Evolutionary conservation across 2,329 filamentous ascomycete genomes (phyloP).

Genomic region (Aspergillus puulaauensis): DNA sequence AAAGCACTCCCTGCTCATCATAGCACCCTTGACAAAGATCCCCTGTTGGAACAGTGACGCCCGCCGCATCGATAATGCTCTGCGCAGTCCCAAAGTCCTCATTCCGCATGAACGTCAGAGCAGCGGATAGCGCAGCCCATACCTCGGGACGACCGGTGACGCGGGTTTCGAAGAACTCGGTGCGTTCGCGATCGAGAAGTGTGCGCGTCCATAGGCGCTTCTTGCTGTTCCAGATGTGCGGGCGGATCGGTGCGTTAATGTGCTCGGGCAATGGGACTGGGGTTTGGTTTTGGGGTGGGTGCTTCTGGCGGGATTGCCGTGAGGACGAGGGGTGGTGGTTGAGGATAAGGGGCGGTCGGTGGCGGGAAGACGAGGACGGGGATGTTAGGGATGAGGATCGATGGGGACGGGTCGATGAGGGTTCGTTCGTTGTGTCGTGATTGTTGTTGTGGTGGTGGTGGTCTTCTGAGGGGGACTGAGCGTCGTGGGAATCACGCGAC

Average conservation of each 20-base stretch:
- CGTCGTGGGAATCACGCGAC: slow-evolving; percentile 34
- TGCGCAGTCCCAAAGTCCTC: slow-evolving; percentile 69
- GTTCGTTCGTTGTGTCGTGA: neutral
- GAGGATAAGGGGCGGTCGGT: slow-evolving; percentile 7
- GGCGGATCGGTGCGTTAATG: slow-evolving; percentile 68
- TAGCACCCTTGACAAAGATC: slow-evolving; percentile 71
- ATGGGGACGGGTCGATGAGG: slow-evolving; percentile 1
- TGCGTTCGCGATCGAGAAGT: slow-evolving; percentile 68
- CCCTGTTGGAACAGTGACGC: slow-evolving; percentile 71
- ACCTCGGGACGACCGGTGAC: slow-evolving; percentile 75
- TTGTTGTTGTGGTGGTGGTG: neutral
- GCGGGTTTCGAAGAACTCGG: slow-evolving; percentile 86
- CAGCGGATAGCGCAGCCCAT: slow-evolving; percentile 73
- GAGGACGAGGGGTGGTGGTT: neutral
- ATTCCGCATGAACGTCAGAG: slow-evolving; percentile 67
- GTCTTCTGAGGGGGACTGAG: slow-evolving; percentile 23
- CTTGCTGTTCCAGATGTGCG: slow-evolving; percentile 65
- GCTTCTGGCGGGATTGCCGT: neutral
- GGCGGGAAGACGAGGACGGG: neutral
- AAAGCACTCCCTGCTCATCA: slow-evolving; percentile 68
- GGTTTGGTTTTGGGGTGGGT: slow-evolving; percentile 3
- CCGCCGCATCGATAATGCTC: slow-evolving; percentile 74
- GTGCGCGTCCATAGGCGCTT: slow-evolving; percentile 68
- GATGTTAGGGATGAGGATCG: neutral
- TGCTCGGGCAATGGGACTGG: slow-evolving; percentile 52